Conservation (phyloP, 2,329 filamentous ascomycete species). For the Colletotrichum gloeosporioides region DNA sequence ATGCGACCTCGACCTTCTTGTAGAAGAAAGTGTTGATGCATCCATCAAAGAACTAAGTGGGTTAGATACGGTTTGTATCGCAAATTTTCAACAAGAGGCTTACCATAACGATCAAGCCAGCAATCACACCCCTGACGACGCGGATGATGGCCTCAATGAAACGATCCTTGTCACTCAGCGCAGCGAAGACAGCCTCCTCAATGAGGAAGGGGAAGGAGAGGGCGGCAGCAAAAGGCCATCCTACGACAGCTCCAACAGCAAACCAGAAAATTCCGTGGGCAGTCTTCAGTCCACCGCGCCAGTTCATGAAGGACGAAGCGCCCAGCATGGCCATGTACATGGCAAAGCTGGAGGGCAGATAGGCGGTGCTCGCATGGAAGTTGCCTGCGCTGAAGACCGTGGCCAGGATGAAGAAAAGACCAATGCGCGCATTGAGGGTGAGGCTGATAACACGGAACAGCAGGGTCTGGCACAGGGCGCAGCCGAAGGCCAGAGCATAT, state of each 20-base stretch:
- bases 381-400: slow-evolving; percentile 85
- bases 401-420: slow-evolving; percentile 81
- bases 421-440: slow-evolving; percentile 82
- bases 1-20: slow-evolving; percentile 75
- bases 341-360: slow-evolving; percentile 91
- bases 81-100: slow-evolving; percentile 34
- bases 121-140: slow-evolving; percentile 70
- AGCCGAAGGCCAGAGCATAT: slow-evolving; percentile 74
- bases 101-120: slow-evolving; percentile 74
- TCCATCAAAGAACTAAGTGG: slow-evolving; percentile 68
- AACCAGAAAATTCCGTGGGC: slow-evolving; percentile 90
- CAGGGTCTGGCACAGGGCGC: slow-evolving; percentile 81
- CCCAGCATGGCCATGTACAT: slow-evolving; percentile 95
- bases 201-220: slow-evolving; percentile 80
- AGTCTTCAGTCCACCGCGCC: slow-evolving; percentile 79
- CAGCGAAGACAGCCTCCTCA: slow-evolving; percentile 72
- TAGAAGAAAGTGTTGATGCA: slow-evolving; percentile 85
- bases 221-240: slow-evolving; percentile 93
- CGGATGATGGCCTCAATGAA: slow-evolving; percentile 65
- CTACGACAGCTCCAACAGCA: slow-evolving; percentile 81
- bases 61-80: slow-evolving; percentile 10
- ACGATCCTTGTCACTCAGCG: slow-evolving; percentile 61
- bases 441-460: slow-evolving; percentile 80
- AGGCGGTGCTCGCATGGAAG: slow-evolving; percentile 88
- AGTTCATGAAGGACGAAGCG: slow-evolving; percentile 88